Evolutionary conservation across 192 early-diverging fungal species (phyloP).

Genomic region (Backusella liffmaniae): DNA sequence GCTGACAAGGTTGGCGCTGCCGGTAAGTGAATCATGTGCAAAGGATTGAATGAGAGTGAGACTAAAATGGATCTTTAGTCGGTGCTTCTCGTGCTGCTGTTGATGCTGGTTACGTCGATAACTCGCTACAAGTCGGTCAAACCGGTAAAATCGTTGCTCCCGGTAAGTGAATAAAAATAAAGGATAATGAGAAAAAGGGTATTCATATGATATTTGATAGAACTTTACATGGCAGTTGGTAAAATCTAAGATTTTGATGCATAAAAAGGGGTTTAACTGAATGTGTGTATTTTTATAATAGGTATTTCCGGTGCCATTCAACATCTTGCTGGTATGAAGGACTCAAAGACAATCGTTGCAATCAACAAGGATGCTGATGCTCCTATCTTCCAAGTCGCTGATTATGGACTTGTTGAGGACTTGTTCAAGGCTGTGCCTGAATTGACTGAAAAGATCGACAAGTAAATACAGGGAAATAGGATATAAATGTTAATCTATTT

Average conservation of each 20-base stretch:
- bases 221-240: conserved; percentile 94
- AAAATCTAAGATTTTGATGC: conserved; percentile 4
- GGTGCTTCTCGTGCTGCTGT: conserved; percentile 98
- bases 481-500: background rate
- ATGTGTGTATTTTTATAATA: background rate
- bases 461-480: background rate
- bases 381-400: conserved; percentile 97
- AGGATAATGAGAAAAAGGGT: background rate
- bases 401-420: conserved; percentile 95
- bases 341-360: conserved; percentile 97
- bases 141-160: conserved; percentile 98
- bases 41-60: background rate
- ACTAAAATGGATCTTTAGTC: conserved; percentile 48
- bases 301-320: conserved; percentile 94
- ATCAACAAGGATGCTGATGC: conserved; percentile 99
- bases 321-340: conserved; percentile 99
- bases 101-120: conserved; percentile 94
- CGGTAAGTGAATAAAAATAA: conserved; percentile 39
- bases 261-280: background rate
- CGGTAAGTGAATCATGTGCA: conserved; percentile 45
- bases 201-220: conserved; percentile 18
- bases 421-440: conserved; percentile 93
- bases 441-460: conserved; percentile 72
- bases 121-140: conserved; percentile 97
- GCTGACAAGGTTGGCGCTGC: conserved; percentile 94